These are phyloP conservation scores for Falciphora oryzae DNA, from an alignment of 2,329 filamentous ascomycete genomes.

Conservation along the genomic window DNA sequence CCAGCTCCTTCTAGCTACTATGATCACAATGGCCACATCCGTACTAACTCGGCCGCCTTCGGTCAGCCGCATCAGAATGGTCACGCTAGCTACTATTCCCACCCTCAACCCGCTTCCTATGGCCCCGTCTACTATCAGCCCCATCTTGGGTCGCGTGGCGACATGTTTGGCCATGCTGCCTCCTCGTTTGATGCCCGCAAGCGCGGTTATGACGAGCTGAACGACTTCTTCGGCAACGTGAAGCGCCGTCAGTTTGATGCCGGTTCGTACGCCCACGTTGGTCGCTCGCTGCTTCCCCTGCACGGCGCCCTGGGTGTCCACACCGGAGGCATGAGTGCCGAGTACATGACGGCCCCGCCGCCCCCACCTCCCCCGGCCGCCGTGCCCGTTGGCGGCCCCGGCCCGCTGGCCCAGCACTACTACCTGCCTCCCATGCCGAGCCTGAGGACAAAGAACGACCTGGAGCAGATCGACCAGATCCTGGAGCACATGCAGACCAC, in stretches of 20 bases:
- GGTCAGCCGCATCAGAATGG: slow-evolving; percentile 49
- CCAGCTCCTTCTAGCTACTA: slow-evolving; percentile 54
- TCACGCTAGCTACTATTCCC: slow-evolving; percentile 56
- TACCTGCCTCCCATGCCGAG: slow-evolving; percentile 71
- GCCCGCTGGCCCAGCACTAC: slow-evolving; percentile 69
- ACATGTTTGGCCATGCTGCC: slow-evolving; percentile 45
- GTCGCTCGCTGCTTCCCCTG: slow-evolving; percentile 77
- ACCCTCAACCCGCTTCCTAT: slow-evolving; percentile 52
- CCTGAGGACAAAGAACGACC: slow-evolving; percentile 88
- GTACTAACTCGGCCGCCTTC: slow-evolving; percentile 48
- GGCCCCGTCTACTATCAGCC: slow-evolving; percentile 72
- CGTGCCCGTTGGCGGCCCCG: slow-evolving; percentile 45
- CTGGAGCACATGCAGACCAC: slow-evolving; percentile 94
- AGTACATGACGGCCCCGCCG: slow-evolving; percentile 43
- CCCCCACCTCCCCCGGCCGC: slow-evolving; percentile 24
- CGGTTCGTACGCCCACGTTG: slow-evolving; percentile 83
- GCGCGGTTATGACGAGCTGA: slow-evolving; percentile 79
- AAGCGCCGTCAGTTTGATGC: slow-evolving; percentile 90
- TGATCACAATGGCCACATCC: slow-evolving; percentile 60
- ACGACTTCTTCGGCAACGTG: slow-evolving; percentile 89
- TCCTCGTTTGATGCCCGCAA: slow-evolving; percentile 64
- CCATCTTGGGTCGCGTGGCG: slow-evolving; percentile 47
- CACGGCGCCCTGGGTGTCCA: slow-evolving; percentile 65
- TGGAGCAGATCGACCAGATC: slow-evolving; percentile 90
- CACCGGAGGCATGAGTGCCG: slow-evolving; percentile 43